Percentiles rank a stretch among this genome's conserved stretches.
Conservation (phyloP, 2,329 filamentous ascomycete genomes). For the Nemania abortiva region DNA sequence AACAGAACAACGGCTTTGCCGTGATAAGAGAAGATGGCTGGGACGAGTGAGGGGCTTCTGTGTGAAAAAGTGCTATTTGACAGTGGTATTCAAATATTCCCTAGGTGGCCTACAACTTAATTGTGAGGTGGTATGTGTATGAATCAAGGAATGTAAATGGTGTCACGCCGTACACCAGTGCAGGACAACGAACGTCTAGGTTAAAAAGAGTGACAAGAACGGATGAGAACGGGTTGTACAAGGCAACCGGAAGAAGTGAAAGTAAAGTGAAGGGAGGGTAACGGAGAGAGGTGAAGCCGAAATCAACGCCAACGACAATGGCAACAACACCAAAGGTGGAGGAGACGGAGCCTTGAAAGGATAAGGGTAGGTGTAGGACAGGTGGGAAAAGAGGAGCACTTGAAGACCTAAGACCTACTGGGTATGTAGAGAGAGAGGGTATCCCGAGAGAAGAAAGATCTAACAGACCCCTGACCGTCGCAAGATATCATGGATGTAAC, state of each 20-base stretch:
- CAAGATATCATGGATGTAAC: not conserved
- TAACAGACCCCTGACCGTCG: constrained; percentile 21
- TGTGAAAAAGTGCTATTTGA: constrained; percentile 11
- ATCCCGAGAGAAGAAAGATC: constrained; percentile 16
- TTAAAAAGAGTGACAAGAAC: constrained; percentile 36
- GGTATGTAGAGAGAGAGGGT: constrained; percentile 13
- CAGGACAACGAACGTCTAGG: constrained; percentile 19
- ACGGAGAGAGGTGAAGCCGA: constrained; percentile 22
- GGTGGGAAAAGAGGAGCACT: constrained; percentile 20
- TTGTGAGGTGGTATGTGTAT: constrained; percentile 23
- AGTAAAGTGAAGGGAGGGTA: constrained; percentile 6
- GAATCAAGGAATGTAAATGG: constrained; percentile 25
- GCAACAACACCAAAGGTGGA: constrained; percentile 15
- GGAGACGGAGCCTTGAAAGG: constrained; percentile 18
- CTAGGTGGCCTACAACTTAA: constrained; percentile 25
- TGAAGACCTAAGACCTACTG: too few relatives aligned
- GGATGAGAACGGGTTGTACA: constrained; percentile 3
- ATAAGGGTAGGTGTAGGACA: constrained; percentile 4
- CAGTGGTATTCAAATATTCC: constrained; percentile 27
- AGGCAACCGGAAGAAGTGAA: constrained; percentile 6
- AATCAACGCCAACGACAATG: constrained; percentile 23
- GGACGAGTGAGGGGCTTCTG: not conserved
- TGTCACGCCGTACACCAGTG: constrained; percentile 25
- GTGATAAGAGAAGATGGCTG: constrained; percentile 4
- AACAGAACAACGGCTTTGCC: constrained; percentile 7